phyloP scores from a whole-genome alignment of 441 rosid genomes.

The Jatropha podagrica region DNA sequence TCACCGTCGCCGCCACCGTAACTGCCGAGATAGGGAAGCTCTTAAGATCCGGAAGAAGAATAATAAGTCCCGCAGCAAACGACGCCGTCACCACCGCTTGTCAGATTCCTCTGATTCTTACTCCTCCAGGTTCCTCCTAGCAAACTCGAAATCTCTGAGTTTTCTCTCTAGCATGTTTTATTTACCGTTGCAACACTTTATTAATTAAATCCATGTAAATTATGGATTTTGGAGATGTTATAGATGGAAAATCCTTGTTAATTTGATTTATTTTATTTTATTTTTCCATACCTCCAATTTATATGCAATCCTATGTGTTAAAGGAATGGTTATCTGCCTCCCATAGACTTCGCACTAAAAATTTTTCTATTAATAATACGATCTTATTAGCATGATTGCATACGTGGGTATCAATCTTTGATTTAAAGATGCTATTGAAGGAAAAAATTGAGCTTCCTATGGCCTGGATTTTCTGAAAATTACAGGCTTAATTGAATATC shows the following conservation, averaged over 20 bases:
- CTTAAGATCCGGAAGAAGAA: slow-evolving; percentile 68
- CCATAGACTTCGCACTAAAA: too few species aligned
- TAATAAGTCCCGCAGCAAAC: slow-evolving; percentile 49
- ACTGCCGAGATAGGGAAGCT: slow-evolving; percentile 43
- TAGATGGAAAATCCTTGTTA: neutral
- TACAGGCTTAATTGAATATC: neutral
- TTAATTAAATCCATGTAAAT: neutral
- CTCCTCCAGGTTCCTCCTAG: slow-evolving; percentile 49
- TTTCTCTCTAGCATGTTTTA: neutral
- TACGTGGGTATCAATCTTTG: neutral
- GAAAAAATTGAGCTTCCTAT: neutral
- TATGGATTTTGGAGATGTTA: neutral
- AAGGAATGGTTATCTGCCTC: too few species aligned
- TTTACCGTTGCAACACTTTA: neutral
- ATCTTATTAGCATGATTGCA: too few species aligned
- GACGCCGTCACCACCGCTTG: slow-evolving; percentile 51
- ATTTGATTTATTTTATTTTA: neutral
- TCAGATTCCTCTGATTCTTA: slow-evolving; percentile 44
- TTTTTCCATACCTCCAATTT: neutral
- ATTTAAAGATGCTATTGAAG: neutral
- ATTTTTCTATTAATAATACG: too few species aligned
- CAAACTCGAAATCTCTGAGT: neutral
- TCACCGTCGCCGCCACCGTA: slow-evolving; percentile 51
- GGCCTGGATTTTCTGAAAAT: neutral
- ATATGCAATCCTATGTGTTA: neutral